Conservation (phyloP, 352 stramenopile genomes). For the Elongisporangium prolatum region DNA sequence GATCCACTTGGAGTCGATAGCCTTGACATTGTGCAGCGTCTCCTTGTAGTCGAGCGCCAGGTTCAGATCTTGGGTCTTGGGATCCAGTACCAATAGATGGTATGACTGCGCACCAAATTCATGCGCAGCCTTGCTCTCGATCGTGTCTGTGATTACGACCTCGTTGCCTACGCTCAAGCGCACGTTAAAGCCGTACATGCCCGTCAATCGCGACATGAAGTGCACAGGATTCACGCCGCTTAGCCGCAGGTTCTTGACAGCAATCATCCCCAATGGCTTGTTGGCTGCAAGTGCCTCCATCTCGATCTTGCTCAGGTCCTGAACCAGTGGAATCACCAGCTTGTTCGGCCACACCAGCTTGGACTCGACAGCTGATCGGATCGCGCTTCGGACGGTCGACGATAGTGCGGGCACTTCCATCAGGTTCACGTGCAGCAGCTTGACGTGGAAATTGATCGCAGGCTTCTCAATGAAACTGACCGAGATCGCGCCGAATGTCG, state of each 20-base stretch:
- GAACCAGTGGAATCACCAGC: conserved; percentile 34
- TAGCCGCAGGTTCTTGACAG: conserved; percentile 26
- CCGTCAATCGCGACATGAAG: conserved; percentile 25
- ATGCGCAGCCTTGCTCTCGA: conserved; percentile 19
- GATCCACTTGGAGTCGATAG: conserved; percentile 44
- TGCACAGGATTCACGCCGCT: conserved; percentile 20
- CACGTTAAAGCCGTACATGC: conserved; percentile 26
- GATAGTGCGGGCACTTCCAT: conserved; percentile 41
- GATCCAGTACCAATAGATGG: conserved; percentile 30
- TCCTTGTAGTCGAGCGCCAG: conserved; percentile 36
- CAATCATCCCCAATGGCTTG: conserved; percentile 34
- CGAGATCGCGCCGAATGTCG: conserved; percentile 29
- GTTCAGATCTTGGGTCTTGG: conserved; percentile 37
- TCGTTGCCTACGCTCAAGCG: conserved; percentile 28
- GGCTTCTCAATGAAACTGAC: conserved; percentile 42
- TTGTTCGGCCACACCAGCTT: conserved; percentile 39
- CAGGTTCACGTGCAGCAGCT: conserved; percentile 34
- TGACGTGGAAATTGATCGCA: conserved; percentile 40
- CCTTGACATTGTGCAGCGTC: conserved; percentile 18
- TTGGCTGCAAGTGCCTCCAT: conserved; percentile 34
- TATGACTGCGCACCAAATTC: conserved; percentile 22
- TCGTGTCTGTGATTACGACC: conserved; percentile 15
- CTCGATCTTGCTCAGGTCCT: conserved; percentile 41
- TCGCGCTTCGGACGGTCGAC: conserved; percentile 33
- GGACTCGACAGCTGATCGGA: conserved; percentile 27